Conservation (phyloP, 179 eudicot genomes). For the Heliamphora pulchella region DNA sequence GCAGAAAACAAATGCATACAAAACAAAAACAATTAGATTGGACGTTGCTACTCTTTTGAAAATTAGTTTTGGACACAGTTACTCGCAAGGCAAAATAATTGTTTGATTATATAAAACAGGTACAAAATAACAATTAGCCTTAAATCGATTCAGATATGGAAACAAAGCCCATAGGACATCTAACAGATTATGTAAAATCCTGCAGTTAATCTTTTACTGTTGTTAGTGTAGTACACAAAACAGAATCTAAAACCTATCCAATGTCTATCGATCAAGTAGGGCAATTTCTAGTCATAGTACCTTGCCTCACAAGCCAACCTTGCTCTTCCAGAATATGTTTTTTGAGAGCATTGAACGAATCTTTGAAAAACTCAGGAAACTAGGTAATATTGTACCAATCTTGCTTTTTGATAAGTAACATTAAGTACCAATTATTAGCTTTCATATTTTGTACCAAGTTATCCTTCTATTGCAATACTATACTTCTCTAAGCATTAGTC, state of each 20-base stretch:
- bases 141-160: constrained; percentile 3
- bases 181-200: background rate
- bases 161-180: background rate
- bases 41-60: background rate
- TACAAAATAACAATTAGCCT: background rate
- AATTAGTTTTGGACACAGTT: too few species aligned
- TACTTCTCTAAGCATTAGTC: too few species aligned
- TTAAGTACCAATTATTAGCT: too few species aligned
- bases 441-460: too few species aligned
- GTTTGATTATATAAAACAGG: background rate
- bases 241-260: background rate
- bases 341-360: background rate
- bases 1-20: background rate
- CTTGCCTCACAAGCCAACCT: background rate
- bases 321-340: background rate
- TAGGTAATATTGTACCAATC: too few species aligned
- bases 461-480: too few species aligned
- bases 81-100: background rate
- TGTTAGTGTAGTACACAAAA: background rate
- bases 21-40: constrained; percentile 8
- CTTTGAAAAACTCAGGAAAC: too few species aligned
- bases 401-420: too few species aligned
- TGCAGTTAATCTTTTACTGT: background rate
- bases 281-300: background rate
- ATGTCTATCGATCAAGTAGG: background rate